Evolutionary conservation across 306 rosid species (phyloP), one percentile per base, ranked within the genome.

Genomic region (Aeschynomene evenia): DNA sequence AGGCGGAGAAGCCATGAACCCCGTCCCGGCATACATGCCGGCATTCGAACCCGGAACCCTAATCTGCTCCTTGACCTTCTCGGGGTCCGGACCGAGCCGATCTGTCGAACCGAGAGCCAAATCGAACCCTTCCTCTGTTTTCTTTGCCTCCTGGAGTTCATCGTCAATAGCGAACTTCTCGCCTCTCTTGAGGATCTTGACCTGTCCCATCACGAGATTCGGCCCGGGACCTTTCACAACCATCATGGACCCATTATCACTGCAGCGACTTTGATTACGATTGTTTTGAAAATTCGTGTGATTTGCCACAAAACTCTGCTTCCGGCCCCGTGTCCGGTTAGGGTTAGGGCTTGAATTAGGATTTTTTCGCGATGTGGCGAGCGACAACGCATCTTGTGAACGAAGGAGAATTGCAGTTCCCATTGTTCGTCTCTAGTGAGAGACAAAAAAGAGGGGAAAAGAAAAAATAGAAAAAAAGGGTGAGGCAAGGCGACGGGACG

Each of bases 161-260:
- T 51, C 7, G 0, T 57, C 80, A 36, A 78, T 39, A 24, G 21
- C 37, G 53, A 85, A 68, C 42, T 33, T 33, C 75, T 92, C 96
- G 11, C 98, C 96, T 42, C 98, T 90, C 86, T 81, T 87, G 42
- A 92, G 87, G 63, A 92, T 92, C 88, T 86, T 89, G 26, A 89
- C 98, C 66, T 89, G 80, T 0, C 92, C 98, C 87, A 84, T 87
- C 6, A 84, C 89, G 45, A 89, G 80, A 20, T 80, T 83, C 9
- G 59, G 23, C 1, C 66, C 71, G 3, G 85, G 77, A 40, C 56
- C 23, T 63, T 80, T 87, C 14, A 67, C 78, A 45, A 68, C 85
- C 77, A 33, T 1, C n/a, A 22, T 3, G 7, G 81, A 63, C 36
- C 71, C 46, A 19, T 71, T 80, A 4, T 16, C 12, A 18, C 29